These are phyloP conservation scores for Penicillium maclennaniae DNA, from an alignment of 495 filamentous ascomycete species.

Conservation along the genomic window DNA sequence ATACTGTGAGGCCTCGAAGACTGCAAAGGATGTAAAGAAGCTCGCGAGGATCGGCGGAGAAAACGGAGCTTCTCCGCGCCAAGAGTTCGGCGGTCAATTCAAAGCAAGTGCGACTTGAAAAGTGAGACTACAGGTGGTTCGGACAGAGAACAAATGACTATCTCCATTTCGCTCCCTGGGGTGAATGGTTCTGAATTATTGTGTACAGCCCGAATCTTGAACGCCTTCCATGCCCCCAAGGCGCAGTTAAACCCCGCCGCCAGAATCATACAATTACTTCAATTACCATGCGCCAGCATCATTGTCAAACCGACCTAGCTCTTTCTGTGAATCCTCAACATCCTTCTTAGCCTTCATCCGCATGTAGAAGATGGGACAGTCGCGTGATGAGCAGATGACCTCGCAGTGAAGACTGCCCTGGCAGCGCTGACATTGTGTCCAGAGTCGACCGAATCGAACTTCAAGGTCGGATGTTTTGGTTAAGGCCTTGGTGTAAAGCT, in stretches of 20 bases:
- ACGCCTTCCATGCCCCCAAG: conserved; percentile 7
- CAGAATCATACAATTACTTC: conserved; percentile 5
- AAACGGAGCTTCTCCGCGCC: conserved; percentile 24
- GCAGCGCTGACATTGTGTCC: conserved; percentile 98
- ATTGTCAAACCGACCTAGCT: conserved; percentile 84
- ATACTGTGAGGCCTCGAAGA: not conserved
- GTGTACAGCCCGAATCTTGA: conserved; percentile 3
- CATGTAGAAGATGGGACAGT: conserved; percentile 99
- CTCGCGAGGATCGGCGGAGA: conserved; percentile 20
- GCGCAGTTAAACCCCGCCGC: not conserved
- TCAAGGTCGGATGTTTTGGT: conserved; percentile 86
- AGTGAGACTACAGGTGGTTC: not conserved
- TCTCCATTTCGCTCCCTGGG: not conserved
- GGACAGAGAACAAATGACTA: not conserved
- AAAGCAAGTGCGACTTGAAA: not conserved
- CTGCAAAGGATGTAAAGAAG: conserved; percentile 4
- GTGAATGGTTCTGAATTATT: not conserved
- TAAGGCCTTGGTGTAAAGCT: conserved; percentile 89
- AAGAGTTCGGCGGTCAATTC: conserved; percentile 9
- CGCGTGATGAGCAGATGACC: conserved; percentile 92
- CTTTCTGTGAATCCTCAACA: conserved; percentile 89
- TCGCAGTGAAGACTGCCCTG: conserved; percentile 97
- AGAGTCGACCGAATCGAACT: conserved; percentile 85
- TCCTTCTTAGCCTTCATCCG: conserved; percentile 99
- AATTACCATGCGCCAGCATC: conserved; percentile 61